phyloP scores from a whole-genome alignment of 2,329 filamentous ascomycete genomes.

The Dactylellina leptospora region DNA sequence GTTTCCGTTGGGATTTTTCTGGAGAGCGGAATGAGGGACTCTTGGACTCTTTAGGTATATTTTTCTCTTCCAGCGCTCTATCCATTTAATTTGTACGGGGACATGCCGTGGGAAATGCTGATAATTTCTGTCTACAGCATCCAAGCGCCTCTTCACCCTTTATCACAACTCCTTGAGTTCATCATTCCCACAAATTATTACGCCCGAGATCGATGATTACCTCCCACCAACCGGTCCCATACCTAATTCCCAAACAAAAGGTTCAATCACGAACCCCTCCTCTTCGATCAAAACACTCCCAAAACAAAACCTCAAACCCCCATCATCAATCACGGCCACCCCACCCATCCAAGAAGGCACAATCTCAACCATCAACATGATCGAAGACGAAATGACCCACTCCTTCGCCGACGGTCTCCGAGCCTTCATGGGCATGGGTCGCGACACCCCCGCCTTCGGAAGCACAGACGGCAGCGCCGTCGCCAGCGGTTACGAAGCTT shows the following conservation, averaged over 20 bases:
- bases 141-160: conserved; percentile 26
- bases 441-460: conserved; percentile 28
- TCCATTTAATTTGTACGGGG: background rate
- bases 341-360: background rate
- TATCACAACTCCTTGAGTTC: conserved; percentile 35
- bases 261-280: background rate
- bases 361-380: conserved; percentile 20
- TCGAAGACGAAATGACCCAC: conserved; percentile 8
- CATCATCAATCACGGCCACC: background rate
- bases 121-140: conserved; percentile 1
- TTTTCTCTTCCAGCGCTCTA: too few relatives aligned
- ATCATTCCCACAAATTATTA: conserved; percentile 21
- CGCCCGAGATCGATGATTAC: conserved; percentile 17
- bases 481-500: too few relatives aligned
- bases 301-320: background rate
- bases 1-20: conserved; percentile 36
- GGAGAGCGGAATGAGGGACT: conserved; percentile 5
- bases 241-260: background rate
- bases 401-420: conserved; percentile 28
- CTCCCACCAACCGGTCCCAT: too few relatives aligned
- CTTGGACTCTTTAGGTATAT: conserved; percentile 8
- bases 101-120: background rate
- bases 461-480: conserved; percentile 9
- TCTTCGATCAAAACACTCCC: background rate
- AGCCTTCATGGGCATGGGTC: conserved; percentile 15